phyloP scores from a whole-genome alignment of 805 yeast species.

The Ogataea wickerhamii region DNA sequence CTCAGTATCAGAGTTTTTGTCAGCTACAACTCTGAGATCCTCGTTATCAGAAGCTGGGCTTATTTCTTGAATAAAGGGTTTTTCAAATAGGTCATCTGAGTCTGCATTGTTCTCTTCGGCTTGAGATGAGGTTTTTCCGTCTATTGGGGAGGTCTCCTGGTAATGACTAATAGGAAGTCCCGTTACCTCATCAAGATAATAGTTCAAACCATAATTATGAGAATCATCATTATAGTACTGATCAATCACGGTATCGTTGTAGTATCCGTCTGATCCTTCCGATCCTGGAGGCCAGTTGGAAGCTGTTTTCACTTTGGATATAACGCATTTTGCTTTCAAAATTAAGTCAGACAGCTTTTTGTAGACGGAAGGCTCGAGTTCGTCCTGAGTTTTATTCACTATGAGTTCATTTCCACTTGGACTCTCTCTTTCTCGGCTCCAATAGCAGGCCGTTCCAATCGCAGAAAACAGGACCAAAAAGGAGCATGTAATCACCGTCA shows the following conservation, averaged over 20 bases:
- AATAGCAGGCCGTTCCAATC: neutral
- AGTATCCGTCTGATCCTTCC: conserved; percentile 5
- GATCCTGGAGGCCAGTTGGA: neutral
- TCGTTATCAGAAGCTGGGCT: conserved; percentile 15
- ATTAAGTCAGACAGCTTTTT: neutral
- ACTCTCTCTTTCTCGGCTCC: neutral
- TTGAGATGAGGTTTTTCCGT: neutral
- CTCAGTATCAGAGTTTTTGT: conserved; percentile 2
- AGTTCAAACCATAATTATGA: conserved; percentile 6
- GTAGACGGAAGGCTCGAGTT: neutral
- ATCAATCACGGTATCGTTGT: conserved; percentile 18
- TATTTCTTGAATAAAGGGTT: conserved; percentile 5
- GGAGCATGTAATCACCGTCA: conserved; percentile 2
- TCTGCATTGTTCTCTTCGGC: conserved; percentile 5
- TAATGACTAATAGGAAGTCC: conserved; percentile 15
- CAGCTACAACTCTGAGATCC: conserved; percentile 17
- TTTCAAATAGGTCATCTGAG: conserved; percentile 12
- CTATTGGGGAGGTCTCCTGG: conserved; percentile 2
- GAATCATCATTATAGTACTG: conserved; percentile 14
- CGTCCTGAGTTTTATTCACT: neutral
- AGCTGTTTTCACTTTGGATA: neutral
- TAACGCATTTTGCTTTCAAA: neutral
- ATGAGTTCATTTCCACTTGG: neutral
- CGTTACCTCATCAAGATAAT: conserved; percentile 20
- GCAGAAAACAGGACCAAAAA: conserved; percentile 5